A percentile compares a stretch with the other conserved stretches of the same genome.
These are phyloP conservation scores for Dalechampia spathulata DNA, from an alignment of 441 rosid genomes.

Conservation along the genomic window DNA sequence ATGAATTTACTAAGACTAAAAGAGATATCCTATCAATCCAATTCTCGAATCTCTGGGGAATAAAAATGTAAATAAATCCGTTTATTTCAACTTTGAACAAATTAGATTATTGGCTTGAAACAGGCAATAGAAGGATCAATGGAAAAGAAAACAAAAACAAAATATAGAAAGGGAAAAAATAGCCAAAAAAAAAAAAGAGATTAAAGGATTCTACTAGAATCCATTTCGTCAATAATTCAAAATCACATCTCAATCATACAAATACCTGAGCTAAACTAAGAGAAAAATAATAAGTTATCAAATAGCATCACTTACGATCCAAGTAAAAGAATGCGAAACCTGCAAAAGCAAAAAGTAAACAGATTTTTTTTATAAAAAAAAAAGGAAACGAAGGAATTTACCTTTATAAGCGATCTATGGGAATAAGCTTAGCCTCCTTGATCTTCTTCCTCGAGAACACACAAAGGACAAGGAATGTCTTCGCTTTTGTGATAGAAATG, in stretches of 20 bases:
- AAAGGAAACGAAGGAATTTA: constrained; percentile 24
- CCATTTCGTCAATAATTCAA: neutral
- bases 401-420: constrained; percentile 32
- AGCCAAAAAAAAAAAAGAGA: constrained; percentile 5
- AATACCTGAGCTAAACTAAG: constrained; percentile 5
- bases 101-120: constrained; percentile 24
- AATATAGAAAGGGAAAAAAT: constrained; percentile 2
- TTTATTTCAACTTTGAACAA: constrained; percentile 6
- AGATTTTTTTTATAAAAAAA: too few species aligned
- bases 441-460: constrained; percentile 49
- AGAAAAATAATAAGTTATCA: constrained; percentile 16
- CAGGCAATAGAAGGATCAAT: too few species aligned
- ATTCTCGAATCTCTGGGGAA: constrained; percentile 12
- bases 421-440: constrained; percentile 30
- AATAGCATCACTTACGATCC: constrained; percentile 58
- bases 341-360: constrained; percentile 5
- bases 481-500: constrained; percentile 25
- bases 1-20: neutral
- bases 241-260: constrained; percentile 8
- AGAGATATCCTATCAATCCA: constrained; percentile 11
- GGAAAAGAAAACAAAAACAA: constrained; percentile 3
- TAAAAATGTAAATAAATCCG: neutral
- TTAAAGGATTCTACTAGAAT: constrained; percentile 15
- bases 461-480: constrained; percentile 26
- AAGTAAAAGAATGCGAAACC: constrained; percentile 39